These are phyloP conservation scores for Pichia exigua DNA, from an alignment of 805 yeast species.

Conservation along the genomic window DNA sequence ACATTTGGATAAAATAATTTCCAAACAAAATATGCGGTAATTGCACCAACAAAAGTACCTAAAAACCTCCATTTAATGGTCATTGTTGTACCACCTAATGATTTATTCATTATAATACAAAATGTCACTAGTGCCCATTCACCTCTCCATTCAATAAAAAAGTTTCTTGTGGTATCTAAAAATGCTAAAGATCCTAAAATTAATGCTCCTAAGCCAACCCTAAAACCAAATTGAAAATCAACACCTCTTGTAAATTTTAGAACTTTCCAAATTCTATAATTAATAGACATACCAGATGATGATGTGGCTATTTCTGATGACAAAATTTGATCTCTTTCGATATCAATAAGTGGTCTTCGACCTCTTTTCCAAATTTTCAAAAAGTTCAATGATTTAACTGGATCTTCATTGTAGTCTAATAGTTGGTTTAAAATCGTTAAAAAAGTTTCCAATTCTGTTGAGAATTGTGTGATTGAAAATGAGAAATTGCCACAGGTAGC, in stretches of 20 bases:
- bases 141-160: conserved; percentile 60
- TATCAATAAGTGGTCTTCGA: conserved; percentile 3
- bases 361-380: conserved; percentile 39
- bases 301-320: not conserved
- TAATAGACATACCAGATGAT: conserved; percentile 3
- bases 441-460: conserved; percentile 47
- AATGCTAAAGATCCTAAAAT: conserved; percentile 62
- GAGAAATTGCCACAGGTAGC: conserved; percentile 81
- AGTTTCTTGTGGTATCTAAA: conserved; percentile 42
- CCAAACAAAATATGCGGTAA: conserved; percentile 56
- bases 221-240: conserved; percentile 70
- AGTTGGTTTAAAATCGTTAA: conserved; percentile 34
- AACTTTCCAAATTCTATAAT: conserved; percentile 39
- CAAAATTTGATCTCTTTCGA: conserved; percentile 11
- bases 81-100: conserved; percentile 78
- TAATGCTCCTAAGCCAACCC: conserved; percentile 74
- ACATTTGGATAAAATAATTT: conserved; percentile 46
- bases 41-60: conserved; percentile 71
- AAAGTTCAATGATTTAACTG: conserved; percentile 41
- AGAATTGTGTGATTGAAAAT: conserved; percentile 52
- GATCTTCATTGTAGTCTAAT: conserved; percentile 2
- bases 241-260: conserved; percentile 48
- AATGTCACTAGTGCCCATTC: conserved; percentile 84
- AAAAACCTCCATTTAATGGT: conserved; percentile 65
- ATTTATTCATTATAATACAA: conserved; percentile 77